phyloP scores from a whole-genome alignment of 352 stramenopile species.

The Globisporangium cederbergense region DNA sequence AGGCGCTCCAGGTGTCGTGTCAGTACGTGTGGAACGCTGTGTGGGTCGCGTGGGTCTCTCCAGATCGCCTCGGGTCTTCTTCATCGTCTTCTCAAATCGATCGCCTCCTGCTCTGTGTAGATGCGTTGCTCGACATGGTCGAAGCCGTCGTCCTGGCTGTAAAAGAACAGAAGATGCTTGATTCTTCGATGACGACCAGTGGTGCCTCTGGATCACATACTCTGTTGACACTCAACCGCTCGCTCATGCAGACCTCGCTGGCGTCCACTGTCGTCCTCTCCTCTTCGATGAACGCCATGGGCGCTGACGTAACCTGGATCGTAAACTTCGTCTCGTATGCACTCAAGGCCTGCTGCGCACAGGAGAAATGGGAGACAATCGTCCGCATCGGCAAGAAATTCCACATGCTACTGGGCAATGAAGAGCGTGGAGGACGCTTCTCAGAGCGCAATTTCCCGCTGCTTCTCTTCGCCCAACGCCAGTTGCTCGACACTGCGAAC shows the following conservation, averaged over 20 bases:
- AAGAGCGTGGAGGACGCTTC: conserved; percentile 37
- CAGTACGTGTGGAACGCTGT: conserved; percentile 61
- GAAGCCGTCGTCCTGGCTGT: conserved; percentile 24
- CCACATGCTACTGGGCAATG: conserved; percentile 32
- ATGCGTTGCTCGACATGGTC: conserved; percentile 60
- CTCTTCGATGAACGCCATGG: conserved; percentile 29
- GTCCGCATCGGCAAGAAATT: conserved; percentile 56
- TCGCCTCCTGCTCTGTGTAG: conserved; percentile 27
- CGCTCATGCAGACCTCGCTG: conserved; percentile 15
- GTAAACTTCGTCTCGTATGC: conserved; percentile 38
- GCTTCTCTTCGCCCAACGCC: conserved; percentile 58
- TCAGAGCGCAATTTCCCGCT: conserved; percentile 55
- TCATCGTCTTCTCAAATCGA: conserved; percentile 11
- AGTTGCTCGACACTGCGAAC: conserved; percentile 45
- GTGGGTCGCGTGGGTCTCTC: conserved; percentile 53
- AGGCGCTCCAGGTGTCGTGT: conserved; percentile 43
- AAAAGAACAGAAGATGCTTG: conserved; percentile 19
- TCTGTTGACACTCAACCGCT: conserved; percentile 10
- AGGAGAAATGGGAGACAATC: conserved; percentile 46
- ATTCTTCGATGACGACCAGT: background rate
- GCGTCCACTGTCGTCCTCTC: conserved; percentile 36
- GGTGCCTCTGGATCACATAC: background rate
- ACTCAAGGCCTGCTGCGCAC: conserved; percentile 28
- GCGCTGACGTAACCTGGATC: conserved; percentile 50
- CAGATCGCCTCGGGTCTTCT: conserved; percentile 23